These are phyloP conservation scores for Durio zibethinus DNA, from an alignment of 345 rosid species.

Conservation along the genomic window DNA sequence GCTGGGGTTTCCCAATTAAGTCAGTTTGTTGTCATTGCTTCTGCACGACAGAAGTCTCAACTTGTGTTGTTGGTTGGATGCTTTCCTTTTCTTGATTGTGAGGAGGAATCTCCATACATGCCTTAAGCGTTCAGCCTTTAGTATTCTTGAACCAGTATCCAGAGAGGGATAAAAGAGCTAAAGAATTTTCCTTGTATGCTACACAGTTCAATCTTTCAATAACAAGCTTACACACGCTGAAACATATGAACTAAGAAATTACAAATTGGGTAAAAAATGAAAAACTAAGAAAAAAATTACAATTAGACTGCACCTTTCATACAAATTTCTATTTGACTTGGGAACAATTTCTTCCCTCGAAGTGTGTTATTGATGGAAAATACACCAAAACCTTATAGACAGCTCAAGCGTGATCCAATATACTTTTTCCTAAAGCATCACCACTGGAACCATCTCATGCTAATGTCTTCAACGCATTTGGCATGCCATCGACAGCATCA, in stretches of 20 bases:
- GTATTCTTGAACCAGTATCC: not conserved
- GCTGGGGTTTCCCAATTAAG: not conserved
- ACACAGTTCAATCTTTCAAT: constrained; percentile 17
- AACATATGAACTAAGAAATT: constrained; percentile 22
- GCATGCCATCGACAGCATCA: constrained; percentile 32
- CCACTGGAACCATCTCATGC: constrained; percentile 33
- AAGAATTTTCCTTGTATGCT: constrained; percentile 1
- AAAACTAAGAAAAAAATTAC: constrained; percentile 10
- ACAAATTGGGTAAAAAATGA: constrained; percentile 12
- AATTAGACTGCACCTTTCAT: constrained; percentile 24
- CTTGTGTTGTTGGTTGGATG: too few species aligned
- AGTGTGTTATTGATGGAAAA: constrained; percentile 36
- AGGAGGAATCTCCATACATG: too few species aligned
- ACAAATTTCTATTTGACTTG: constrained; percentile 41
- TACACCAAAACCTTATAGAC: constrained; percentile 28
- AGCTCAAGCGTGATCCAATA: constrained; percentile 6
- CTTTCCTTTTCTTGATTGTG: too few species aligned
- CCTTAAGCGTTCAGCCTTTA: too few species aligned
- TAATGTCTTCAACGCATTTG: constrained; percentile 26
- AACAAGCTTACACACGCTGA: constrained; percentile 28
- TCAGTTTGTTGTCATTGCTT: too few species aligned
- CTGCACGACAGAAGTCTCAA: too few species aligned
- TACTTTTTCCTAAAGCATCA: constrained; percentile 27
- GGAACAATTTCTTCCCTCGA: constrained; percentile 21
- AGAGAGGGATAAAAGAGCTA: not conserved